Evolutionary conservation across 148 eudicot species (phyloP).

Genomic region (Chenopodium formosanum): DNA sequence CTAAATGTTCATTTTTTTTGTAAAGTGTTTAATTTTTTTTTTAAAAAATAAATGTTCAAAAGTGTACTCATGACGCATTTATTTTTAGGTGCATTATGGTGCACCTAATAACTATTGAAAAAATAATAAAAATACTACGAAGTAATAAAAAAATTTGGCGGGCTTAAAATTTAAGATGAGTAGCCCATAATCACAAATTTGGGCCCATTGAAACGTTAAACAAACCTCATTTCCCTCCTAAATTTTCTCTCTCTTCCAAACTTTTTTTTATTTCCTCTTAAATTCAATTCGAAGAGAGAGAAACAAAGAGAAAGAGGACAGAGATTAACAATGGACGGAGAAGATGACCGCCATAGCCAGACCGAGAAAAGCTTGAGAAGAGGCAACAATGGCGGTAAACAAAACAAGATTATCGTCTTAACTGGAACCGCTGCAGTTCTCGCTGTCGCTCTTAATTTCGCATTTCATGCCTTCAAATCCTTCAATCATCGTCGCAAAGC

Average conservation of each 20-base stretch:
- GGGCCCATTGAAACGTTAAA: not conserved
- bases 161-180: no score
- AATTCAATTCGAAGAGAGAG: not conserved
- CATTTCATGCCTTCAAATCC: slow-evolving; percentile 49
- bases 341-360: slow-evolving; percentile 13
- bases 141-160: no score
- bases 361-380: slow-evolving; percentile 17
- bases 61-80: no score
- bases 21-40: no score
- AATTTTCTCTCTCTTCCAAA: not conserved
- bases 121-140: no score
- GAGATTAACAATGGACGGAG: slow-evolving; percentile 11
- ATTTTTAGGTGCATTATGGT: no score
- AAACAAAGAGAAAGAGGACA: not conserved
- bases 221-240: slow-evolving; percentile 20
- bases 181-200: no score
- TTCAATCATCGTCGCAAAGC: slow-evolving; percentile 46
- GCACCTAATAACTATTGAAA: no score
- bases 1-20: no score
- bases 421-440: slow-evolving; percentile 77
- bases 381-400: slow-evolving; percentile 17
- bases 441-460: slow-evolving; percentile 70
- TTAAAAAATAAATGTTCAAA: no score
- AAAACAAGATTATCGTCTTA: slow-evolving; percentile 48
- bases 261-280: not conserved